These are phyloP conservation scores for Castanopsis chinensis DNA, from an alignment of 306 rosid genomes.

Conservation along the genomic window DNA sequence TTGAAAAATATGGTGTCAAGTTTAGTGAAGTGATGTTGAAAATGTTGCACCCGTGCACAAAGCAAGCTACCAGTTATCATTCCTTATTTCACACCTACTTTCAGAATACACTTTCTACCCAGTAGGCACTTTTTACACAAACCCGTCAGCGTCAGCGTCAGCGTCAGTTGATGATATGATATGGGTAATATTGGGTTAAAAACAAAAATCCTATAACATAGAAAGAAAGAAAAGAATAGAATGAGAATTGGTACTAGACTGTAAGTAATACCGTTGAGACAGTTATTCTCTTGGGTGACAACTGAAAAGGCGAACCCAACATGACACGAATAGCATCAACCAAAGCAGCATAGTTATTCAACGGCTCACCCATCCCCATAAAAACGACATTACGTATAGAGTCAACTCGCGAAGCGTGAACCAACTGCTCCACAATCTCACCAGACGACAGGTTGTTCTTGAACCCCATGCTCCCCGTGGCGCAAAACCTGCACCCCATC, in stretches of 20 bases:
- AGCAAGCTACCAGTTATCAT: no score
- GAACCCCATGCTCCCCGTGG: conserved; percentile 97
- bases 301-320: conserved; percentile 77
- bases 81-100: no score
- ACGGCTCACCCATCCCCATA: conserved; percentile 99
- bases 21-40: no score
- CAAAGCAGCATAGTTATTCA: conserved; percentile 76
- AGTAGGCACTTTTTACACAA: no score
- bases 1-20: no score
- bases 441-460: conserved; percentile 74
- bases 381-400: conserved; percentile 87
- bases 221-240: not conserved
- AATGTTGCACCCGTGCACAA: no score
- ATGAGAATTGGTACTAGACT: not conserved
- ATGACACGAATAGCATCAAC: conserved; percentile 80
- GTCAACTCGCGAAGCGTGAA: conserved; percentile 72
- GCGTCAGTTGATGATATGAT: no score
- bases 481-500: conserved; percentile 98
- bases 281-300: conserved; percentile 78
- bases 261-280: conserved; percentile 63
- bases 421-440: conserved; percentile 86
- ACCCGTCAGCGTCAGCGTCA: no score
- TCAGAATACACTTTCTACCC: no score
- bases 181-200: no score
- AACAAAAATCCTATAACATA: no score